These are phyloP conservation scores for Cryphonectria parasitica DNA, from an alignment of 2,329 filamentous ascomycete genomes.

Conservation along the genomic window DNA sequence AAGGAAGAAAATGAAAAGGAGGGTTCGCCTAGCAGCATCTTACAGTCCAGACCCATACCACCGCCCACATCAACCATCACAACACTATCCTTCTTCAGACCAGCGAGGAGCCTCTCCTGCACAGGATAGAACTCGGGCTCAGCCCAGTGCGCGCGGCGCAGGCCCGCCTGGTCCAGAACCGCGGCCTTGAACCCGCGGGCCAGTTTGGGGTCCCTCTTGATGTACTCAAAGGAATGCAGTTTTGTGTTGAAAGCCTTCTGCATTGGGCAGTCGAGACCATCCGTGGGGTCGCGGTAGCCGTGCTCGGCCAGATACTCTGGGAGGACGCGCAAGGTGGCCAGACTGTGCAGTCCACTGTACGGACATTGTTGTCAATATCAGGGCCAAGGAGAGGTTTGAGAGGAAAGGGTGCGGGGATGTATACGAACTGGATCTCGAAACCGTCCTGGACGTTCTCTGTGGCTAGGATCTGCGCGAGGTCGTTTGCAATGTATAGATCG, in stretches of 20 bases:
- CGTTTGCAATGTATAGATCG: conserved; percentile 10
- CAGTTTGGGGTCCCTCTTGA: conserved; percentile 13
- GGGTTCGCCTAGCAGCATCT: neutral
- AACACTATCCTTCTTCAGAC: conserved; percentile 5
- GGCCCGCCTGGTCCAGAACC: neutral
- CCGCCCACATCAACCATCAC: conserved; percentile 16
- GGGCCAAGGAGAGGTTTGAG: neutral
- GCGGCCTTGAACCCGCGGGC: conserved; percentile 11
- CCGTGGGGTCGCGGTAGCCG: conserved; percentile 10
- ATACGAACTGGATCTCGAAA: conserved; percentile 7
- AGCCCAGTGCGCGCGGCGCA: conserved; percentile 13
- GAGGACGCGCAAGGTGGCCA: neutral
- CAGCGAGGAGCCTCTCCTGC: conserved; percentile 12
- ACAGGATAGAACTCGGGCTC: conserved; percentile 12
- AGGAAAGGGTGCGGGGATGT: neutral
- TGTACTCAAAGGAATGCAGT: conserved; percentile 17
- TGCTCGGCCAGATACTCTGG: conserved; percentile 11
- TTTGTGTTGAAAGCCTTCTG: conserved; percentile 17
- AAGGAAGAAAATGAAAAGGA: neutral
- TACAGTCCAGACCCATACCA: conserved; percentile 15
- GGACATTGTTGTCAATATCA: neutral
- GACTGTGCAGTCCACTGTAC: neutral
- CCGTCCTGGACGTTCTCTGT: neutral
- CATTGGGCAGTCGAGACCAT: conserved; percentile 14
- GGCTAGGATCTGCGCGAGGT: neutral